Base-by-base conservation (phyloP, 148 eudicot genomes). In the Fagopyrum homotropicum region DNA sequence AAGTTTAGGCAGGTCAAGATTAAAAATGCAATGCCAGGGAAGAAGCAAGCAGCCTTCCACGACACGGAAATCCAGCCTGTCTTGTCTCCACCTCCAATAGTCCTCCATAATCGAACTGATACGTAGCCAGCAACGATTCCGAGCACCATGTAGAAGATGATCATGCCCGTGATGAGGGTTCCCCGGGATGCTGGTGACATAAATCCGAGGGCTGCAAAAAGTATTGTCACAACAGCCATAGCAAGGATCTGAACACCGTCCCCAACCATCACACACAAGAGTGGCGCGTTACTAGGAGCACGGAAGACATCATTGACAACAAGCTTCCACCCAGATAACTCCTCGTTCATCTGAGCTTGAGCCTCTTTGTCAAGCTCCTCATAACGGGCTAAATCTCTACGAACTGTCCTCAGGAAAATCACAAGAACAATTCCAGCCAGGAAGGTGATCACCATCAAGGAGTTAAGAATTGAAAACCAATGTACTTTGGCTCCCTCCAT, bases 291-390 rank as follows among this genome's bases (percentile, higher is more conserved):
- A 35, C 72, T 63, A 48, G 80, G 80, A 63, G 80, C 80, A 7
- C 80, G 76, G 52, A 78, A 78, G 46, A 78, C 80, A 63, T 78
- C 80, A 48, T 69, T 75, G 19, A 78, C 80, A 19, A 78, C 80
- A 72, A 78, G 80, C 57, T 78, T 78, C 80, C 80, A 78, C n/a
- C 80, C 80, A 3, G 76, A 72, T 22, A 78, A 73, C 63, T 78
- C 80, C 51, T 78, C 80, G 45, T 78, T 75, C 77, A 75, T 59
- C 56, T 75, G 77, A 19, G 70, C 77, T 61, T 75, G 77, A 45
- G 77, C 77, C 29, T 78, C 80, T 63, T 78, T 78, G 80, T 78
- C 80, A 48, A 78, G 80, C 76, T 78, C 80, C 80, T 78, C 80
- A 19, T 78, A 78, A 40, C 76, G 80, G 12, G 80, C 52, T 40